phyloP scores from a whole-genome alignment of 2,329 filamentous ascomycete genomes.

The Xylariaceae sp. region DNA sequence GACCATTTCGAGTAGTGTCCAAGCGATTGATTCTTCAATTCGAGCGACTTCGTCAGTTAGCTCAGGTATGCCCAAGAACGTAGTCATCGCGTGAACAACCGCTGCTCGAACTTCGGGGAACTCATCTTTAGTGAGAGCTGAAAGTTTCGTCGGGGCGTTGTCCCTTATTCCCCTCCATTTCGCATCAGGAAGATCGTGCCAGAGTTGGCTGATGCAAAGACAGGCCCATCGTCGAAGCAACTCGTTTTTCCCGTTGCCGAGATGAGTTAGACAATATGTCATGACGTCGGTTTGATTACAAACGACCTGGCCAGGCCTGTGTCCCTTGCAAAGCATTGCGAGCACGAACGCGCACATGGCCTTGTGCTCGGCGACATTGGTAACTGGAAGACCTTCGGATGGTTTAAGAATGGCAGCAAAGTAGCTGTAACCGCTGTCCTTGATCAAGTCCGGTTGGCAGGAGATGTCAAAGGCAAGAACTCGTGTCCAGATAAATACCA shows the following conservation, averaged over 20 bases:
- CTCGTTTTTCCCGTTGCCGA: constrained; percentile 80
- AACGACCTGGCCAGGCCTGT: constrained; percentile 84
- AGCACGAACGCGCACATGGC: constrained; percentile 99
- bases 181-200: constrained; percentile 83
- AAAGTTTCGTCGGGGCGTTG: constrained; percentile 75
- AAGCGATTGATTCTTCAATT: constrained; percentile 85
- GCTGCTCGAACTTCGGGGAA: constrained; percentile 90
- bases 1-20: constrained; percentile 83
- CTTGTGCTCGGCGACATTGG: constrained; percentile 88
- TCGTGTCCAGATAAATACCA: constrained; percentile 99
- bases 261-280: constrained; percentile 75
- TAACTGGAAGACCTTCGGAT: constrained; percentile 72
- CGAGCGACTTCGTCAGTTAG: constrained; percentile 84
- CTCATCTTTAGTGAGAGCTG: constrained; percentile 73
- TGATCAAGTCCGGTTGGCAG: constrained; percentile 88
- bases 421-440: constrained; percentile 95
- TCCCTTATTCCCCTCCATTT: constrained; percentile 95
- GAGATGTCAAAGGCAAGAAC: constrained; percentile 92
- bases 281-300: constrained; percentile 89
- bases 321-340: constrained; percentile 93
- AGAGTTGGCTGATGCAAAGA: constrained; percentile 89
- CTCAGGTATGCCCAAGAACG: constrained; percentile 89
- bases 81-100: constrained; percentile 89
- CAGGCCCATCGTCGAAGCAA: constrained; percentile 92
- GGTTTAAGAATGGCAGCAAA: constrained; percentile 91